phyloP scores from a whole-genome alignment of 2,329 filamentous ascomycete species.

The Penicillium freii region DNA sequence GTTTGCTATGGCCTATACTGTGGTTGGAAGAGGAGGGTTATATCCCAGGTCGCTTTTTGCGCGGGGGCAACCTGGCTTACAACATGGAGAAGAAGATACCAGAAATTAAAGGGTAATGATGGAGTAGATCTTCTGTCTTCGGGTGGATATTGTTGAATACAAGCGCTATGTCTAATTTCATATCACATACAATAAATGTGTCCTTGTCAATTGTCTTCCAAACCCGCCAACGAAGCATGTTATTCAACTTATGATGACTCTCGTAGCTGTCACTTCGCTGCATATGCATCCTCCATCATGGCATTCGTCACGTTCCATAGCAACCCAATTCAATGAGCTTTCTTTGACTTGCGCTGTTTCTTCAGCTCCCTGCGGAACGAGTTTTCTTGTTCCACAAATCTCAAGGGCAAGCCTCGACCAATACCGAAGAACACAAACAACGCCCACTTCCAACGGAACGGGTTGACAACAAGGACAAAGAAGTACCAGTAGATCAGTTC shows the following conservation, averaged over 20 bases:
- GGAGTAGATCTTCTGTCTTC: neutral
- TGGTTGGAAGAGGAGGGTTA: conserved; percentile 48
- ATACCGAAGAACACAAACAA: conserved; percentile 77
- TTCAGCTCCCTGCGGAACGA: conserved; percentile 28
- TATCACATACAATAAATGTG: neutral
- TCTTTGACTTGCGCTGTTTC: conserved; percentile 23
- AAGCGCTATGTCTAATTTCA: neutral
- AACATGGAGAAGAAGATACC: conserved; percentile 25
- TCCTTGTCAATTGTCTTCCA: neutral
- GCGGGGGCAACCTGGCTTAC: conserved; percentile 27
- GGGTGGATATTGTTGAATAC: neutral
- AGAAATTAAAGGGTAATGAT: conserved; percentile 26
- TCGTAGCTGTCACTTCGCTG: neutral
- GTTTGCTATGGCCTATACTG: conserved; percentile 52
- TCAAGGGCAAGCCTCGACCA: conserved; percentile 63
- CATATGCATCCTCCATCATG: neutral
- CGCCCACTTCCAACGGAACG: conserved; percentile 89
- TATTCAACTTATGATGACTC: neutral
- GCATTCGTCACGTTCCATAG: neutral
- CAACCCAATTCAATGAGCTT: neutral
- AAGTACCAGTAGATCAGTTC: conserved; percentile 83
- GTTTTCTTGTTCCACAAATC: conserved; percentile 66
- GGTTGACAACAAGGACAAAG: conserved; percentile 76
- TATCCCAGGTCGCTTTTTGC: conserved; percentile 24
- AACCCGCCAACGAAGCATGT: neutral